Base-by-base conservation (phyloP, 768 basidiomycete genomes). In the Leccinum broughii region DNA sequence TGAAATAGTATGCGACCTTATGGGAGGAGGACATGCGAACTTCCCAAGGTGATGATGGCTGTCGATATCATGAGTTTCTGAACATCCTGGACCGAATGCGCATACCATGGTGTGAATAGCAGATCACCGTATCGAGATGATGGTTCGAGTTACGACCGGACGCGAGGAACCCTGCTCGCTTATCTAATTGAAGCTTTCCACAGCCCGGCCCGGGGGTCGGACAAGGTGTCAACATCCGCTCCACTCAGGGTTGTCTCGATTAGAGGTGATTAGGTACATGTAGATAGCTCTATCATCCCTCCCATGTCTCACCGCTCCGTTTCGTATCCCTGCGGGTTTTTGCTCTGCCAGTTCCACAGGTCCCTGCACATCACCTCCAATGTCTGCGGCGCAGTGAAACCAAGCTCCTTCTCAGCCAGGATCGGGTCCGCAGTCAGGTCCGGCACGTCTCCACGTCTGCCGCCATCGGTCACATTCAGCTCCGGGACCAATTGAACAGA, bases 291-390 rank as follows among this genome's bases (percentile, higher is more conserved):
- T 57, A 57, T 49, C 48, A 32, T 32, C 4, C 17, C 51, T n/a
- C 20, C 28, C 46, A 50, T 54, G 51, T 44, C 51, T 72, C 59
- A 70, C 44, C 62, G 67, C 67, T 68, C 57, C 54, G 75, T 76
- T 26, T 8, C 58, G 63, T 92, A 97, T 3, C 95, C 95, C 32
- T 83, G 71, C 7, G 91, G 92, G 68, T 97, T 92, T 74, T 86
- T 92, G n/a, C 85, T 86, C 79, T 98, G 96, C 93, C 95, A 99
- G 77, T 95, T 95, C 97, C 97, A 98, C 67, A 97, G 79, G 76
- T 99, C 97, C 58, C 85, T 80, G 76, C 97, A 98, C 93, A 98
- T 98, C 58, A 88, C 87, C 63, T 94, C 89, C 50, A 99, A 81
- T 66, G 87, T 81, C 68, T 86, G 82, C 28, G 82, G 79, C 13